Evolutionary conservation across 2,329 filamentous ascomycete species (phyloP).

Genomic region (Cytospora schulzeri): DNA sequence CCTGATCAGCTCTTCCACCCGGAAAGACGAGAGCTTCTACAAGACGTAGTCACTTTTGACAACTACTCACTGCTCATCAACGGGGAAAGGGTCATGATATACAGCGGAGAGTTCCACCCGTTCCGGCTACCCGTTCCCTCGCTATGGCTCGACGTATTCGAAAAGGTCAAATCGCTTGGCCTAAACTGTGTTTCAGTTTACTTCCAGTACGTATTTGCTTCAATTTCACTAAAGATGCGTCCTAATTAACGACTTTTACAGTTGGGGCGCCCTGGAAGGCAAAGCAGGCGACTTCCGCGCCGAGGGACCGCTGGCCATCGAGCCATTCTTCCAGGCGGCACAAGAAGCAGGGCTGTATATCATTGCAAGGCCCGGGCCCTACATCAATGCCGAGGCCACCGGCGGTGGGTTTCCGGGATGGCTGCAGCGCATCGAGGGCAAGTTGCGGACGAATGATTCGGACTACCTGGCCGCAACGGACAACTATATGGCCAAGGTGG

Average conservation of each 20-base stretch:
- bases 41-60: slow-evolving; percentile 61
- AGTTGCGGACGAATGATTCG: slow-evolving; percentile 57
- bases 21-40: slow-evolving; percentile 24
- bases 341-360: slow-evolving; percentile 68
- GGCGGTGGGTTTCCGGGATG: slow-evolving; percentile 75
- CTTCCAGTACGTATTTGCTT: slow-evolving; percentile 44
- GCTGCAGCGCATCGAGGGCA: slow-evolving; percentile 63
- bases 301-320: slow-evolving; percentile 67
- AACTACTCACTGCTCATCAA: slow-evolving; percentile 65
- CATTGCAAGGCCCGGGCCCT: slow-evolving; percentile 48
- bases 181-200: slow-evolving; percentile 75
- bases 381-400: slow-evolving; percentile 56
- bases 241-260: too few relatives aligned
- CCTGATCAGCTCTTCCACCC: slow-evolving; percentile 17
- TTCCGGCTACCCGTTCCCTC: slow-evolving; percentile 45
- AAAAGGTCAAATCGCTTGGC: slow-evolving; percentile 73
- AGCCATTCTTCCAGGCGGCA: slow-evolving; percentile 72
- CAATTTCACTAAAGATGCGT: too few relatives aligned
- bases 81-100: slow-evolving; percentile 68
- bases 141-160: slow-evolving; percentile 66
- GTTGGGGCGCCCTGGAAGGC: slow-evolving; percentile 70
- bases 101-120: slow-evolving; percentile 69
- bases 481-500: slow-evolving; percentile 61
- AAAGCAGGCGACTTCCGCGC: slow-evolving; percentile 65
- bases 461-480: slow-evolving; percentile 64